A percentile compares a stretch with the other conserved stretches of the same genome.
These are phyloP conservation scores for Lactarius pseudohatsudake DNA, from an alignment of 768 basidiomycete genomes.

Conservation along the genomic window DNA sequence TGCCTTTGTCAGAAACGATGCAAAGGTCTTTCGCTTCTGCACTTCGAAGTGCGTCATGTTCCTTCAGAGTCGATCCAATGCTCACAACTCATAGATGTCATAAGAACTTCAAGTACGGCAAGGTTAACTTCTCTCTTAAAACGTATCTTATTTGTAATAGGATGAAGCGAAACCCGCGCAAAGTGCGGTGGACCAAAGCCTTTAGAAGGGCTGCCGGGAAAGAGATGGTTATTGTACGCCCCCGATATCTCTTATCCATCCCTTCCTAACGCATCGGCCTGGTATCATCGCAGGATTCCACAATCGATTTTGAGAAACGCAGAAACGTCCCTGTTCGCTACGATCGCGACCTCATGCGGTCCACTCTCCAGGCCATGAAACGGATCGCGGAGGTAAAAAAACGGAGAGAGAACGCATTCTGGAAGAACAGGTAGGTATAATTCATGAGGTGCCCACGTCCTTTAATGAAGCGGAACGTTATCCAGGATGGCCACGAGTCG, in stretches of 20 bases:
- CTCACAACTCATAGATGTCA: conserved; percentile 65
- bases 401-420: conserved; percentile 91
- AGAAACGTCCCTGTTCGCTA: conserved; percentile 97
- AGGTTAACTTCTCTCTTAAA: not conserved
- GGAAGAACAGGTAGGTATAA: conserved; percentile 72
- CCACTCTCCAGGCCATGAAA: conserved; percentile 96
- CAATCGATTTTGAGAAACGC: conserved; percentile 98
- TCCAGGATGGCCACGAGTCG: conserved; percentile 80
- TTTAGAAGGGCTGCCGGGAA: conserved; percentile 98
- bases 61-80: conserved; percentile 12
- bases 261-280: conserved; percentile 7
- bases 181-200: conserved; percentile 99
- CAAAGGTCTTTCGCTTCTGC: conserved; percentile 97
- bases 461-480: conserved; percentile 1
- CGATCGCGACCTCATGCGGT: conserved; percentile 89
- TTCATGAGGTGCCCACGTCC: not conserved
- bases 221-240: conserved; percentile 95
- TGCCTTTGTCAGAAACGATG: conserved; percentile 96
- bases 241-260: conserved; percentile 5
- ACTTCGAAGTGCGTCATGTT: conserved; percentile 77
- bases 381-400: conserved; percentile 89
- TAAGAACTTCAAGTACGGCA: conserved; percentile 95
- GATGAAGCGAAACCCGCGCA: conserved; percentile 99
- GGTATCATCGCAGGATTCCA: conserved; percentile 70
- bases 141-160: conserved; percentile 40